These are phyloP conservation scores for Auriculariales sp. DNA, from an alignment of 768 basidiomycete species.

Conservation along the genomic window DNA sequence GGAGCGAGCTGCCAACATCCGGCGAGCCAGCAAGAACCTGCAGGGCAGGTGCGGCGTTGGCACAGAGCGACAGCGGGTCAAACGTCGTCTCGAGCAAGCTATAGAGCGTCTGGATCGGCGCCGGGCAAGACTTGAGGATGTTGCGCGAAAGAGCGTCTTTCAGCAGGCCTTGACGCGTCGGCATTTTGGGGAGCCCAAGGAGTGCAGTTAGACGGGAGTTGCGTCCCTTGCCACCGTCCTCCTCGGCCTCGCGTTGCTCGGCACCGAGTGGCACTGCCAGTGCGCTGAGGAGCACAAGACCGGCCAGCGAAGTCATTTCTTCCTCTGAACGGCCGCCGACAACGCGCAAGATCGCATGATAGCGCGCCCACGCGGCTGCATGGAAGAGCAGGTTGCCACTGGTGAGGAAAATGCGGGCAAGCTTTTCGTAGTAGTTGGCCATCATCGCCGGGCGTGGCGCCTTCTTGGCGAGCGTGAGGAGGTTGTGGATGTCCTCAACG, in stretches of 20 bases:
- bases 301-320: constrained; percentile 67
- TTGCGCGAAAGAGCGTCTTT: constrained; percentile 79
- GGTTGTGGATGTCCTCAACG: constrained; percentile 94
- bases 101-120: constrained; percentile 64
- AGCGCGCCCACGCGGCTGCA: constrained; percentile 88
- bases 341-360: constrained; percentile 55
- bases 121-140: constrained; percentile 66
- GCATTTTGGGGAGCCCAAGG: constrained; percentile 68
- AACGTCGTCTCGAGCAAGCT: constrained; percentile 84
- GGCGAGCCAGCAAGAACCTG: constrained; percentile 28
- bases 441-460: constrained; percentile 89
- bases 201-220: constrained; percentile 70
- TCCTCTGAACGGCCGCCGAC: constrained; percentile 66
- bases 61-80: constrained; percentile 78
- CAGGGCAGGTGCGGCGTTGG: constrained; percentile 66
- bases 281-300: constrained; percentile 83
- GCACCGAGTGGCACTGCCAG: constrained; percentile 82
- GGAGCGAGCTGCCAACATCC: constrained; percentile 8
- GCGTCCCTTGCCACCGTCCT: constrained; percentile 45
- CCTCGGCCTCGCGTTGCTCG: constrained; percentile 30
- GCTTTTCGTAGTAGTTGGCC: constrained; percentile 98
- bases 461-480: constrained; percentile 87
- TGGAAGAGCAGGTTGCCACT: constrained; percentile 91
- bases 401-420: constrained; percentile 92
- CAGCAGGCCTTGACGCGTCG: constrained; percentile 75